Conservation (phyloP, 1,139 yeast genomes). For the Candida tropicalis region DNA sequence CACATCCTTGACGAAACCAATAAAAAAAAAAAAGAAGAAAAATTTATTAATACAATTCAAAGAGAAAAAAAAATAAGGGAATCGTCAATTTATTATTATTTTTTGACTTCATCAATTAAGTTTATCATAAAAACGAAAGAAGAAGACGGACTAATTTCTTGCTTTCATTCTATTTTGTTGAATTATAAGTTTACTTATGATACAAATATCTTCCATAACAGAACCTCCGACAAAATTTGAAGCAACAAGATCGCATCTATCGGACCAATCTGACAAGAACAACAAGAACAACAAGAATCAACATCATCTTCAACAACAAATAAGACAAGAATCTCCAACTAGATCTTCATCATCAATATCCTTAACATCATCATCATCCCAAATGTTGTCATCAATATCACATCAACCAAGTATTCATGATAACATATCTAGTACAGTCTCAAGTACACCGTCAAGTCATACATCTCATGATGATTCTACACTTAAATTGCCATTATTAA, state of each 20-base stretch:
- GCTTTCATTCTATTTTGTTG: not conserved
- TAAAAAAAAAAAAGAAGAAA: no score
- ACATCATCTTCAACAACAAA: slow-evolving; percentile 1
- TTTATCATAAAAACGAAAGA: no score
- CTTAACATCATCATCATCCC: not conserved
- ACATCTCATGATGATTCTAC: slow-evolving; percentile 7
- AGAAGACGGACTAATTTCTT: not conserved
- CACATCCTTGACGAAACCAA: no score
- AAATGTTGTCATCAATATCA: slow-evolving; percentile 2
- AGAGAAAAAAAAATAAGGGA: no score
- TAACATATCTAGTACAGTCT: not conserved
- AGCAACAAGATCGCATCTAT: slow-evolving; percentile 3
- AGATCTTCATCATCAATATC: not conserved
- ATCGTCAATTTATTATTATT: no score
- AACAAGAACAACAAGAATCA: no score
- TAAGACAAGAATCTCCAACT: slow-evolving; percentile 2
- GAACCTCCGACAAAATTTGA: not conserved
- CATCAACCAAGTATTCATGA: slow-evolving; percentile 2
- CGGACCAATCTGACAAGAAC: not conserved
- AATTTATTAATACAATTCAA: no score
- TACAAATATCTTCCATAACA: slow-evolving; percentile 11
- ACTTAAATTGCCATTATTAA: slow-evolving; percentile 12
- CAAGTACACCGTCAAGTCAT: slow-evolving; percentile 2
- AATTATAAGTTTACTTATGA: slow-evolving; percentile 5
- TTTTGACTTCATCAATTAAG: no score